Base-by-base conservation (phyloP, 148 eudicot species). In the Suaeda aralocaspica region DNA sequence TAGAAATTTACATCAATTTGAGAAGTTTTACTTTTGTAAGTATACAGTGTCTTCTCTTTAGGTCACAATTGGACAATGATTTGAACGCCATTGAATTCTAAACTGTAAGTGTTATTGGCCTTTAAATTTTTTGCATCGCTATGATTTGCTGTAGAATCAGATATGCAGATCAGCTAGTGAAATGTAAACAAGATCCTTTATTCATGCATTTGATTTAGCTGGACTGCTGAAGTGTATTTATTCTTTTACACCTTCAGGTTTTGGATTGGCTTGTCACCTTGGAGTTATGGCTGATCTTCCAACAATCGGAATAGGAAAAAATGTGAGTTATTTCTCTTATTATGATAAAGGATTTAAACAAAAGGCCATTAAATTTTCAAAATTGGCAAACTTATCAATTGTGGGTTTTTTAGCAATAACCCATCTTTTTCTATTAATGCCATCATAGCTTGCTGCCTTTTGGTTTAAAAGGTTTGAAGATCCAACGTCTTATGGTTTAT, bases 241-340 rank as follows among this genome's bases (percentile, higher is more conserved):
- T 61, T 70, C 59, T 75, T 53, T 65, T 55, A 70, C 16, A 57
- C 33, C 33, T 82, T 76, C 79, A 92, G 98, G 98, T 50, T 91
- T 94, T 73, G 98, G 98, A 52, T 82, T 91, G 83, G 98, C 97
- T 75, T 91, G 97, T 78, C 98, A 94, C 74, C 88, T 94, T 65
- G 98, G 98, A 50, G 96, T 94, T 73, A 76, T 91, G 57, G 92
- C 85, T 70, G 82, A 86, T 84, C 78, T 94, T 72, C 97, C 98
- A 24, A 81, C 97, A 42, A 82, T 91, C 69, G 96, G 98, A 67
- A 79, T 94, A 46, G 98, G 96, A 66, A 94, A 91, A 84, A 91
- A 87, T 78, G 96, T 92, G 84, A 84, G 97, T 77, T 74, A 46
- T 59, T 33, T 34, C 26, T n/a, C 60, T 49, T 59, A 29, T 30